These are phyloP conservation scores for Leccinellum albellum DNA, from an alignment of 768 basidiomycete genomes.

Conservation along the genomic window DNA sequence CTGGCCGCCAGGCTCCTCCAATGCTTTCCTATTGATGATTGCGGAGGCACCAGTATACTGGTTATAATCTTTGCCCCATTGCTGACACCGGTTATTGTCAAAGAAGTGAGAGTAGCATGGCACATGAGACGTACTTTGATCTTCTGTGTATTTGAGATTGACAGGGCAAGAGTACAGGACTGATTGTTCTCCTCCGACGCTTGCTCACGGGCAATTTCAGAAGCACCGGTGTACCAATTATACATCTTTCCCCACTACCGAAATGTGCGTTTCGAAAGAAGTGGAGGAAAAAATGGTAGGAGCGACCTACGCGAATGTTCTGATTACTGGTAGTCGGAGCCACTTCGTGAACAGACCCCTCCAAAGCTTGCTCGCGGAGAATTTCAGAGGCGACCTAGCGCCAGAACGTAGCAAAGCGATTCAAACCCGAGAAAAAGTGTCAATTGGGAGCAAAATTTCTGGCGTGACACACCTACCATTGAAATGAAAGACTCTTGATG, in stretches of 20 bases:
- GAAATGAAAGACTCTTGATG: neutral
- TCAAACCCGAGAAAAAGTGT: neutral
- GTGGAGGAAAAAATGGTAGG: neutral
- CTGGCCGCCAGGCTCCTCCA: neutral
- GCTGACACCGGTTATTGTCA: neutral
- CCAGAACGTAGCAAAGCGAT: neutral
- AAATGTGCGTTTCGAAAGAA: neutral
- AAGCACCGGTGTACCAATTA: neutral
- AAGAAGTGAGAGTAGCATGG: too few species aligned
- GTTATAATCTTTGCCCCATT: neutral
- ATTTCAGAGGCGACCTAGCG: neutral
- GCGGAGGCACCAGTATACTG: neutral
- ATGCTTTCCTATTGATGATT: neutral
- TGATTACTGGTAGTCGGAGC: neutral
- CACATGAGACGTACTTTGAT: too few species aligned
- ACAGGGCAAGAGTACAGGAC: too few species aligned
- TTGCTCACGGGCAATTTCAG: neutral
- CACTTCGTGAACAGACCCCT: neutral
- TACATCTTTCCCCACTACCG: neutral
- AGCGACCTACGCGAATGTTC: neutral
- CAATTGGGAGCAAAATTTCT: neutral
- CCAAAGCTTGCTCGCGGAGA: neutral
- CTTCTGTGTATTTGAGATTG: too few species aligned
- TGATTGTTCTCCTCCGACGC: neutral
- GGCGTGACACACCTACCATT: neutral